Evolutionary conservation across 192 early-diverging fungal species (phyloP), one percentile per base, ranked within the genome.

Genomic region (Backusella tarrabulga): DNA sequence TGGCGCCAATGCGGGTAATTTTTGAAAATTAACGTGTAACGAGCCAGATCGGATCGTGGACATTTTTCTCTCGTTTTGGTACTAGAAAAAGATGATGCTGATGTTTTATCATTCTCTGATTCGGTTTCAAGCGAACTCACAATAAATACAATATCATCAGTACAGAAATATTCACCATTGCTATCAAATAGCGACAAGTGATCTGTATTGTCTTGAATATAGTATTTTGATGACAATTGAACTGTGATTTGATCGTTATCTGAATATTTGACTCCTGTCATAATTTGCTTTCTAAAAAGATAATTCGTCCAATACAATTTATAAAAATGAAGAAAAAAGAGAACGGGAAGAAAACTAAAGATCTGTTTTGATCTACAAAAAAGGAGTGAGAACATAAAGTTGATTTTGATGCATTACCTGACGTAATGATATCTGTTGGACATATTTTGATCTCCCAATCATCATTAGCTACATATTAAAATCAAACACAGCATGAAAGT

Each of bases 1-100:
- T 63, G 68, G 0, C 79, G 69, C 79, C 74, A 80, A 54, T 80
- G 29, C 6, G 79, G 68, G 29, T 71, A 75, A 36, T 75, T 21
- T 34, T 29, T 60, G 44, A 42, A 17, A 21, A 80, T 35, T 29
- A 32, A 71, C 41, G 34, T 40, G 35, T 76, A 80, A 15, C 52
- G 11, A 63, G 26, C 11, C 2, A 23, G 56, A 29, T 63, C 56
- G 21, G 56, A 63, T 63, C 23, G 56, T 63, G 23, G 23, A 63
- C 56, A 63, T 63, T 63, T 63, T 29, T 63, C 21, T 63, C 56
- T 12, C 54, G 54, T 21, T n/a, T 21, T 54, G 8, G 54, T 56
- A 56, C n/a, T 23, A 63, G 46, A 19, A 21, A n/a, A 50, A 50
- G 46, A 50, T 6, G 19, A 50, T 50, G 6, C 46, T 50, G 15